Base-by-base conservation (phyloP, 129 eudicot genomes). In the Calendula officinalis region DNA sequence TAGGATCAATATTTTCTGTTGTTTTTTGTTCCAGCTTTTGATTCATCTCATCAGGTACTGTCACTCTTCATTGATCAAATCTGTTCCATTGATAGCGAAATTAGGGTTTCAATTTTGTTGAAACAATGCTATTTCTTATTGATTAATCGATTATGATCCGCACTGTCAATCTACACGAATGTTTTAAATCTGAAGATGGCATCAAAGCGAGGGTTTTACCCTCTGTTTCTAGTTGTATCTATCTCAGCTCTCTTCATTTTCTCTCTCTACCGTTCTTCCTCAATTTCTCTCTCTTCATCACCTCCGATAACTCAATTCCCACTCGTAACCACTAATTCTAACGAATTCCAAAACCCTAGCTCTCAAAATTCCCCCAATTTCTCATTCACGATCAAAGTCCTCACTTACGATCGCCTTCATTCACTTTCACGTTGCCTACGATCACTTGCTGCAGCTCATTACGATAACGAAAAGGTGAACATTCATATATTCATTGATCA, bases 391-490 rank as follows among this genome's bases (percentile, higher is more conserved):
- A 82, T 91, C 84, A 91, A 91, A 72, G 59, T 91, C 77, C 84
- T 91, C 47, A 78, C 94, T 5, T 91, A 36, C 84, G 75, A 91
- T 54, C 97, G 97, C 70, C 90, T 84, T 58, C 41, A 71, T 5
- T 84, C 97, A 8, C 88, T 91, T 81, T 76, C 88, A 52, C 87
- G 96, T 56, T 87, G 97, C 60, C 90, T 91, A 64, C 64, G 39
- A 15, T 84, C 97, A 8, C 95, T 91, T 40, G 33, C 95, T 12
- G 56, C 73, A 0, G 97, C 97, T 56, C 79, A 66, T 46, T 91
- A 91, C 78, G 71, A 34, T 62, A n/a, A 53, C 16, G 77, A 80
- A 40, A 75, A 16, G 42, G 90, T 91, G 37, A 69, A 91, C 55
- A 81, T 91, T 43, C 97, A 91, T 69, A 48, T 91, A 53, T 84